Evolutionary conservation across 345 rosid species (phyloP), one percentile per base, ranked within the genome.

Genomic region (Melastoma malabathricum): DNA sequence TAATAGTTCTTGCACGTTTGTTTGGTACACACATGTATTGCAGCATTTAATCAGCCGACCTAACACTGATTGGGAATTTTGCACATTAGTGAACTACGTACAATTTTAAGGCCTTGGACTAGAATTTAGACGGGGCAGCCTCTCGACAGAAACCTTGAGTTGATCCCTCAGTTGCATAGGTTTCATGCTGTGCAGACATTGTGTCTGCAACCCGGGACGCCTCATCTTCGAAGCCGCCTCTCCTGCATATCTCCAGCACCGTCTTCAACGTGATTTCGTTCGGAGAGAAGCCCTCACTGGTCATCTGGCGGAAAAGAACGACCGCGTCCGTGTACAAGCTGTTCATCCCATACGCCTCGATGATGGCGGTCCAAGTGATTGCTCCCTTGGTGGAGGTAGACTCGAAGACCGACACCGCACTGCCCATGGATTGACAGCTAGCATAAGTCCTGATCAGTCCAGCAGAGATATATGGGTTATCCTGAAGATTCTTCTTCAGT

Each of bases 301-400:
- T 57, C 98, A 89, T 89, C 64, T 64, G 48, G 47, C 78, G 59
- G 65, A 81, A 89, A 54, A 68, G 72, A 46, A 57, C 56, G 43
- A 86, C 46, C 63, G 86, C 94, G 20, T 79, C 88, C 47, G 19
- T 31, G 46, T 57, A 66, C 49, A 55, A 65, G 51, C 60, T 71
- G 51, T 65, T 77, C 55, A 47, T 55, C 48, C 86, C 86, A 51
- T 70, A 66, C 10, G 86, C 80, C 43, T 86, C 90, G 60, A 89
- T 67, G 54, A 83, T 75, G 60, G 95, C 84, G 50, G 95, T 83
- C 94, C 97, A 81, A 27, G 80, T 68, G 71, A 77, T 43, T 19
- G 84, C 67, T 47, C 97, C 97, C 77, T 86, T 89, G 17, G 64
- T 67, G 13, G 71, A 53, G 59, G 86, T 71, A 2, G 76, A 55